phyloP scores from a whole-genome alignment of 1,284 basidiomycete genomes.

The Hymenochaete sp. region DNA sequence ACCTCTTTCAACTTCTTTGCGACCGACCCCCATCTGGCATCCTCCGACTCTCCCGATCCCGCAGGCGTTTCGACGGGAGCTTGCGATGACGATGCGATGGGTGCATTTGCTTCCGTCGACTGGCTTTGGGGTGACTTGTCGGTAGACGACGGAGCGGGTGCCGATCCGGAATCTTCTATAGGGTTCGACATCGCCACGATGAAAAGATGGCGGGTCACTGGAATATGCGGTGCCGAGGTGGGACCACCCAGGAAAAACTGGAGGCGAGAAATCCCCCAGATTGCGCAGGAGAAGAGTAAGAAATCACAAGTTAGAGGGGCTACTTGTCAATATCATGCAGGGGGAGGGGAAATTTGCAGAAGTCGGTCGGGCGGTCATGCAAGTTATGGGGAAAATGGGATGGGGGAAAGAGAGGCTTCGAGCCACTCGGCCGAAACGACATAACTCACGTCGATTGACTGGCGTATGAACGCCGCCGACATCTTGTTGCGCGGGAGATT shows the following conservation, averaged over 20 bases:
- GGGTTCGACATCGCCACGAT: conserved; percentile 18
- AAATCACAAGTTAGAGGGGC: not conserved
- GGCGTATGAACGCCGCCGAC: conserved; percentile 17
- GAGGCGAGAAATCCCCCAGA: not conserved
- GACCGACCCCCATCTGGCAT: conserved; percentile 12
- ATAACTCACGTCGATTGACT: conserved; percentile 16
- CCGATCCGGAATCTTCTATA: conserved; percentile 6
- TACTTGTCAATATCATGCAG: no score
- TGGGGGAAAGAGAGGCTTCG: not conserved
- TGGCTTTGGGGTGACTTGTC: no score
- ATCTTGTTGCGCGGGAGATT: conserved; percentile 16
- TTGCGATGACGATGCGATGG: not conserved
- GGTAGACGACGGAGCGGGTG: not conserved
- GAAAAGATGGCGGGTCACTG: conserved; percentile 16
- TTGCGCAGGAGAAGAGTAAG: not conserved
- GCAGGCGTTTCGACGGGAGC: no score
- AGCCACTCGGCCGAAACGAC: not conserved
- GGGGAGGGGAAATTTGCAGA: no score
- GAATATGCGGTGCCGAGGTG: conserved; percentile 1
- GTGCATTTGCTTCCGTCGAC: not conserved
- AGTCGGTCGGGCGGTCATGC: no score
- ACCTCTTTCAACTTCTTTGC: conserved; percentile 13
- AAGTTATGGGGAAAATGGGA: no score
- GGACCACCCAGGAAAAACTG: conserved; percentile 11
- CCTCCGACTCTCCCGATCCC: no score